phyloP scores from a whole-genome alignment of 164 flowering plant genomes.

The Berberis thunbergii region DNA sequence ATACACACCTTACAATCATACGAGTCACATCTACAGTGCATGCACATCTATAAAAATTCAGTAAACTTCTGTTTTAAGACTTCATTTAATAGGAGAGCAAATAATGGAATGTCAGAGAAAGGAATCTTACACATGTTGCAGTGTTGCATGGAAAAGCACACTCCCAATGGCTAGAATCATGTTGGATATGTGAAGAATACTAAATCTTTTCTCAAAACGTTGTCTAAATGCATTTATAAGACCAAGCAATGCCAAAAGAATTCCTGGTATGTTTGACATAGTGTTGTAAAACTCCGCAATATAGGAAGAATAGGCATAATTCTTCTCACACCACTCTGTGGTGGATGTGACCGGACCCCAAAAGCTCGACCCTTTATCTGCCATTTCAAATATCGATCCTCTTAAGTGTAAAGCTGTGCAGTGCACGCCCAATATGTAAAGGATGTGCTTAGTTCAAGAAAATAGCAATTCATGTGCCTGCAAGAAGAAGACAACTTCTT shows the following conservation, averaged over 20 bases:
- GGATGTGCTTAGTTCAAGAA: background rate
- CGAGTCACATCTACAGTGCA: background rate
- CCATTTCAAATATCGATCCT: conserved; percentile 32
- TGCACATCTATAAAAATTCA: background rate
- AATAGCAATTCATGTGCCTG: conserved; percentile 13
- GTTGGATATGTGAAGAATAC: conserved; percentile 72
- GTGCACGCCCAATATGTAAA: background rate
- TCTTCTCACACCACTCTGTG: conserved; percentile 75
- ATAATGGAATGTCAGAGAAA: conserved; percentile 1
- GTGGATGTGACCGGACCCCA: conserved; percentile 93
- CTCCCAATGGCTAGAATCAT: conserved; percentile 81
- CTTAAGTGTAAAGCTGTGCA: conserved; percentile 2
- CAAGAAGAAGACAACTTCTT: conserved; percentile 1
- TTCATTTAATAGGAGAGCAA: background rate
- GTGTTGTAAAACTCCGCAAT: conserved; percentile 84
- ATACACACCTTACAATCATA: background rate
- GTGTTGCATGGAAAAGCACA: conserved; percentile 70
- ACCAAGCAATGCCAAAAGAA: conserved; percentile 69
- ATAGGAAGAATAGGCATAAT: conserved; percentile 59
- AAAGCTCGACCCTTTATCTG: conserved; percentile 51
- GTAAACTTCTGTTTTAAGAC: background rate
- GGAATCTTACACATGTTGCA: conserved; percentile 60
- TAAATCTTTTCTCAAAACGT: conserved; percentile 82
- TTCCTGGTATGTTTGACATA: conserved; percentile 57
- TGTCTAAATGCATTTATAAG: conserved; percentile 68